Conservation (phyloP, 768 basidiomycete species). For the Cystobasidiopsis lactophilus region DNA sequence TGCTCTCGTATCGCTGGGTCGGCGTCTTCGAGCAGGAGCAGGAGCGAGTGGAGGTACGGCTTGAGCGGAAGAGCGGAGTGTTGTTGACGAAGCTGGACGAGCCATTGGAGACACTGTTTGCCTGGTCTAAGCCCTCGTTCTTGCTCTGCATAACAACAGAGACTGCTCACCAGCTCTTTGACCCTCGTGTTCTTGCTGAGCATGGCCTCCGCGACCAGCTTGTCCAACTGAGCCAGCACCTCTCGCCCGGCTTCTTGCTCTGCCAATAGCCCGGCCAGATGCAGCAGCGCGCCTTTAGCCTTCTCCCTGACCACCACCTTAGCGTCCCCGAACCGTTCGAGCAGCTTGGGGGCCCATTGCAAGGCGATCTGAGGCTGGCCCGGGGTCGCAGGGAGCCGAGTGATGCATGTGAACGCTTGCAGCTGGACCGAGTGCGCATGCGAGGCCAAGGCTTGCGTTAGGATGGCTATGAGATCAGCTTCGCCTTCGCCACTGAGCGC, state of each 20-base stretch:
- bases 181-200: constrained; percentile 67
- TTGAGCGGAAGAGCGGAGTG: constrained; percentile 29
- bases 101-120: constrained; percentile 10
- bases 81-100: constrained; percentile 5
- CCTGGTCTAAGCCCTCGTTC: not conserved
- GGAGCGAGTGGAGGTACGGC: constrained; percentile 54
- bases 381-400: too few species aligned
- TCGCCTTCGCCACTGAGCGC: too few species aligned
- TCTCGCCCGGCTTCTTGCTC: constrained; percentile 47
- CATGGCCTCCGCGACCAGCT: constrained; percentile 50
- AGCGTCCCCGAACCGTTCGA: too few species aligned
- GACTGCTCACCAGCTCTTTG: constrained; percentile 52
- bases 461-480: too few species aligned
- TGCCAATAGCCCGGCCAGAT: too few species aligned
- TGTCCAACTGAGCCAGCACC: constrained; percentile 47
- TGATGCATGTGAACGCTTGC: too few species aligned
- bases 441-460: too few species aligned
- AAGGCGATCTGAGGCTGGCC: too few species aligned
- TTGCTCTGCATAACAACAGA: not conserved
- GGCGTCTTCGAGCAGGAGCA: constrained; percentile 68
- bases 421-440: too few species aligned
- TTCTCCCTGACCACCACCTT: too few species aligned
- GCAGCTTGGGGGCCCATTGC: too few species aligned
- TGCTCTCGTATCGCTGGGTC: constrained; percentile 76
- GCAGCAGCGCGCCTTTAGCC: too few species aligned